These are phyloP conservation scores for Trichopus zeylanicus DNA, from an alignment of 116 monocot genomes.

Conservation along the genomic window DNA sequence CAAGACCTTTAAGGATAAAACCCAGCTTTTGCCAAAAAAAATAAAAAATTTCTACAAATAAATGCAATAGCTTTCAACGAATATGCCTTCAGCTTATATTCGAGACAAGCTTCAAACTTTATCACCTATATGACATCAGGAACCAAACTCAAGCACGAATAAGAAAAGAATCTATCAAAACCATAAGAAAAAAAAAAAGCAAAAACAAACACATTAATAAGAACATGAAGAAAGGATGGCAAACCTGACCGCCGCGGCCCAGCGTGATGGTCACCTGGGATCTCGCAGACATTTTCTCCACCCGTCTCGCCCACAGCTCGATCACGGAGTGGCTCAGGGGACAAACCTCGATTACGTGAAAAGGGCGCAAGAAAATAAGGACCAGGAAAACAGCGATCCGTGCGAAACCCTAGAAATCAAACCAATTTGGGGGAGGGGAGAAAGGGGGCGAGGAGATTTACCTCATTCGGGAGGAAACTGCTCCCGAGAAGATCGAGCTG, in stretches of 20 bases:
- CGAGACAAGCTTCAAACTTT: no score
- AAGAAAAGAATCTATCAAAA: background rate
- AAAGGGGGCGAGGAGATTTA: background rate
- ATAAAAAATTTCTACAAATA: no score
- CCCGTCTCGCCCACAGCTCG: background rate
- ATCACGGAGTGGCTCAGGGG: background rate
- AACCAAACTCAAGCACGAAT: background rate
- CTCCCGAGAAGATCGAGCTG: background rate
- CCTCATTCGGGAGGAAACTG: background rate
- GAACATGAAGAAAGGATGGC: background rate
- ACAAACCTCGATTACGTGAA: background rate
- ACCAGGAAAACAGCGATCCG: background rate
- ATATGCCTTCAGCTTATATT: no score
- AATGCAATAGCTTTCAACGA: no score
- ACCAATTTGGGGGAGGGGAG: background rate
- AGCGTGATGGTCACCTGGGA: slow-evolving; percentile 73
- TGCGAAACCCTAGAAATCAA: background rate
- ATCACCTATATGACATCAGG: no score
- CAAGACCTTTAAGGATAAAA: no score
- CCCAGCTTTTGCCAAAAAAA: no score
- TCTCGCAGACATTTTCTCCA: slow-evolving; percentile 30
- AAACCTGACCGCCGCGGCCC: slow-evolving; percentile 67
- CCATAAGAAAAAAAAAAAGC: background rate
- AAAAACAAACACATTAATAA: background rate
- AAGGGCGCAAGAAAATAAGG: background rate